A percentile compares a stretch with the other conserved stretches of the same genome.
phyloP scores from a whole-genome alignment of 306 rosid species.

The Acacia confusa region DNA sequence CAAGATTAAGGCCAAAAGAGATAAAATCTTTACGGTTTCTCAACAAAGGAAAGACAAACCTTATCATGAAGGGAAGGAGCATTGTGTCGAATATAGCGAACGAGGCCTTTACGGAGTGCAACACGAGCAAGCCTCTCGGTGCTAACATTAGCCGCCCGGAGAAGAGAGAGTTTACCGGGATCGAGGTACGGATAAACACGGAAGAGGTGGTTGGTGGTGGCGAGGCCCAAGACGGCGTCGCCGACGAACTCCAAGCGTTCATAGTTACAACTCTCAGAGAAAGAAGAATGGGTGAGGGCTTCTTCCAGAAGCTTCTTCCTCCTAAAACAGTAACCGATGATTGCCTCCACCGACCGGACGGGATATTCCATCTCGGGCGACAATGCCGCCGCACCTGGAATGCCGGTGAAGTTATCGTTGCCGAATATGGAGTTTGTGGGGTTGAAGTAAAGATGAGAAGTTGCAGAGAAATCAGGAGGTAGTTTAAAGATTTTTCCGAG shows the following conservation, averaged over 20 bases:
- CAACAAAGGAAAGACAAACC: slow-evolving; percentile 22
- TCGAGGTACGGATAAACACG: slow-evolving; percentile 47
- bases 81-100: slow-evolving; percentile 45
- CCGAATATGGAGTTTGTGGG: not conserved
- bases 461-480: not conserved
- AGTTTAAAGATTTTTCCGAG: not conserved
- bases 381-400: not conserved
- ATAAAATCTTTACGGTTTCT: not conserved
- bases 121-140: slow-evolving; percentile 89
- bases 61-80: slow-evolving; percentile 35
- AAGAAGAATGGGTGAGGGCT: slow-evolving; percentile 77
- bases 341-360: slow-evolving; percentile 38
- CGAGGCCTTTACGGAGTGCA: slow-evolving; percentile 53
- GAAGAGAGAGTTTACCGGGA: slow-evolving; percentile 55
- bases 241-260: slow-evolving; percentile 80
- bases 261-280: slow-evolving; percentile 32
- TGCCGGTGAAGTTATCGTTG: too few relatives aligned
- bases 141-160: slow-evolving; percentile 72
- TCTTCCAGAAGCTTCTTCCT: slow-evolving; percentile 61
- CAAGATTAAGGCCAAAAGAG: not conserved
- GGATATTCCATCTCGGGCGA: slow-evolving; percentile 27
- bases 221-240: slow-evolving; percentile 58
- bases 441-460: not conserved
- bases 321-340: slow-evolving; percentile 41
- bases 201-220: slow-evolving; percentile 49